Percentiles rank a stretch among this genome's conserved stretches.
These are phyloP conservation scores for Debaryomycetaceae sp. DNA, from an alignment of 1,139 yeast genomes.

Conservation along the genomic window DNA sequence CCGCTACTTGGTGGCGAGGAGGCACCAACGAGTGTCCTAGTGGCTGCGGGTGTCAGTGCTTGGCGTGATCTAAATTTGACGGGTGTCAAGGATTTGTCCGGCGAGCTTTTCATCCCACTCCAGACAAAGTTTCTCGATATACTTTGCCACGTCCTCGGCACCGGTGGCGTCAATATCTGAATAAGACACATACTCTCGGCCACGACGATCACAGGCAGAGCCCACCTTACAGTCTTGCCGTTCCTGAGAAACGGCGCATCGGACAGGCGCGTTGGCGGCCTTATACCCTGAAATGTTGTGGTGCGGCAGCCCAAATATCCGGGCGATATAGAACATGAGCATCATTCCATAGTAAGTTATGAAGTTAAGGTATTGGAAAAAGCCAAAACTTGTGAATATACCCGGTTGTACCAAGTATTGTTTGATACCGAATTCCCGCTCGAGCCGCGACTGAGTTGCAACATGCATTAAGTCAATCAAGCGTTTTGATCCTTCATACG, in stretches of 20 bases:
- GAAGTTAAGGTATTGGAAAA: constrained; percentile 62
- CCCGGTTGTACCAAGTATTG: constrained; percentile 92
- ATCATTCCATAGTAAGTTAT: constrained; percentile 83
- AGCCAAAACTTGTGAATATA: constrained; percentile 76
- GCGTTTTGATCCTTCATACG: constrained; percentile 91
- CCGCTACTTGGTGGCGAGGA: constrained; percentile 73
- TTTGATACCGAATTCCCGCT: constrained; percentile 35
- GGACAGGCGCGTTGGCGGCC: constrained; percentile 77
- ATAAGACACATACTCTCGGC: constrained; percentile 49
- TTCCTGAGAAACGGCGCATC: constrained; percentile 24
- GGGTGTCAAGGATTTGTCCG: constrained; percentile 57
- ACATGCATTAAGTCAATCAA: constrained; percentile 73
- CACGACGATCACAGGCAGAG: constrained; percentile 55
- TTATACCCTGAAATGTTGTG: constrained; percentile 81
- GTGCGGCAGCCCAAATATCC: constrained; percentile 74
- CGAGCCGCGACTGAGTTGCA: constrained; percentile 48
- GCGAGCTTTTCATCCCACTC: constrained; percentile 46
- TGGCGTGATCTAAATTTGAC: constrained; percentile 13
- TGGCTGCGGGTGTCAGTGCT: constrained; percentile 83
- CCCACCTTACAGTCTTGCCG: constrained; percentile 57
- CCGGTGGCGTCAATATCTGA: constrained; percentile 55
- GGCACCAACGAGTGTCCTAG: constrained; percentile 57
- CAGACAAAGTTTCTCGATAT: constrained; percentile 40
- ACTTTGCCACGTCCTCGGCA: constrained; percentile 48
- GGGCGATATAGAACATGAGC: constrained; percentile 69